Conservation (phyloP, 73 alveolate genomes). For the Tetrahymena malaccensis region DNA sequence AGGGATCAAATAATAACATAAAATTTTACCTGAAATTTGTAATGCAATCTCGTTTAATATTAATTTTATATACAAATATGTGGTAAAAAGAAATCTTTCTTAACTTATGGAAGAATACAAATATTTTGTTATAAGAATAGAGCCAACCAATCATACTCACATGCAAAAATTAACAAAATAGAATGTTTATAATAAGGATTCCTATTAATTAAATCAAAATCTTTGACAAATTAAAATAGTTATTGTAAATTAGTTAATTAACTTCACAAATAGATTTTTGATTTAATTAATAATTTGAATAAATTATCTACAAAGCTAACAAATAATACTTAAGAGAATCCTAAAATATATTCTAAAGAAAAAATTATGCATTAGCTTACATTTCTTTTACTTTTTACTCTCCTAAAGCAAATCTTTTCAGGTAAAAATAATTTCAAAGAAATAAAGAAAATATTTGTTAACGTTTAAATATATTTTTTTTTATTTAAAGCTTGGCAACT, state of each 20-base stretch:
- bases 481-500: neutral
- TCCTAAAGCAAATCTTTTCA: neutral
- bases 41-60: neutral
- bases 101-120: neutral
- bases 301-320: neutral
- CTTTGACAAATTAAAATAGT: neutral
- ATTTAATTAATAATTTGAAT: too few species aligned
- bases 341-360: neutral
- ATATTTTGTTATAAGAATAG: neutral
- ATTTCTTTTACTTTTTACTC: neutral
- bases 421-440: neutral
- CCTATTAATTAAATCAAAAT: neutral
- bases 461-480: neutral
- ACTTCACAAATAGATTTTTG: neutral
- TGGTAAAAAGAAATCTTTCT: neutral
- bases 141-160: neutral
- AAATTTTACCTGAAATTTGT: neutral
- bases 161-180: neutral
- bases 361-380: neutral
- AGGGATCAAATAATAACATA: neutral
- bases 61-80: neutral
- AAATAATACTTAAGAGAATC: neutral
- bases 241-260: too few species aligned
- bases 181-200: neutral
- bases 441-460: neutral